phyloP scores from a whole-genome alignment of 345 rosid species.

The Eucalyptus virginea region DNA sequence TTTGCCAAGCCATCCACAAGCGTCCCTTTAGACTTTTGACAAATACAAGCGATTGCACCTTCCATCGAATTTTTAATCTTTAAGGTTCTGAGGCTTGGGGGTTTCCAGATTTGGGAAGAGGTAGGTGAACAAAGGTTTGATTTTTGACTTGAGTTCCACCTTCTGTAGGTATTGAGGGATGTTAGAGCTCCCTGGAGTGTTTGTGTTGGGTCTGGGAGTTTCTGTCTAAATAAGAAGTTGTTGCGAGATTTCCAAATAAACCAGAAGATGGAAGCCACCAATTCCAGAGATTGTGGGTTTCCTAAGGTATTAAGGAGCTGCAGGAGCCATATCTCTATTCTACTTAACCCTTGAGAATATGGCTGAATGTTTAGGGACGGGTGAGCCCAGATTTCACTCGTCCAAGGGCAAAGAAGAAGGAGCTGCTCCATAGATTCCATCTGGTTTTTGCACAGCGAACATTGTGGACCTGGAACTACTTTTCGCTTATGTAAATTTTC shows the following conservation, averaged over 20 bases:
- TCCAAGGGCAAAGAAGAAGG: neutral
- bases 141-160: neutral
- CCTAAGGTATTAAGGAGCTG: too few relatives aligned
- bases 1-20: neutral
- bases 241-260: too few relatives aligned
- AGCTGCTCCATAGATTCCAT: neutral
- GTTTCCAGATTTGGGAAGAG: neutral
- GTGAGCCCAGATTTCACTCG: neutral
- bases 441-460: neutral
- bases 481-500: neutral
- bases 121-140: neutral
- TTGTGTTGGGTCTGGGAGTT: too few relatives aligned
- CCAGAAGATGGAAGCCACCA: too few relatives aligned
- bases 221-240: too few relatives aligned
- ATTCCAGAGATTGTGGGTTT: too few relatives aligned
- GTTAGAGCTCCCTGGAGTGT: too few relatives aligned
- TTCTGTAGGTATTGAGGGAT: too few relatives aligned
- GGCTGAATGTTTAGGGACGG: neutral
- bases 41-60: neutral
- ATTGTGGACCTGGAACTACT: neutral
- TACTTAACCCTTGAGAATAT: too few relatives aligned
- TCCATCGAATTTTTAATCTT: neutral
- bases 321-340: too few relatives aligned
- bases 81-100: neutral
- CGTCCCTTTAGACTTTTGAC: neutral